Evolutionary conservation across 805 yeast genomes (phyloP), one percentile per base, ranked within the genome.

Genomic region (Saturnispora sanitii): DNA sequence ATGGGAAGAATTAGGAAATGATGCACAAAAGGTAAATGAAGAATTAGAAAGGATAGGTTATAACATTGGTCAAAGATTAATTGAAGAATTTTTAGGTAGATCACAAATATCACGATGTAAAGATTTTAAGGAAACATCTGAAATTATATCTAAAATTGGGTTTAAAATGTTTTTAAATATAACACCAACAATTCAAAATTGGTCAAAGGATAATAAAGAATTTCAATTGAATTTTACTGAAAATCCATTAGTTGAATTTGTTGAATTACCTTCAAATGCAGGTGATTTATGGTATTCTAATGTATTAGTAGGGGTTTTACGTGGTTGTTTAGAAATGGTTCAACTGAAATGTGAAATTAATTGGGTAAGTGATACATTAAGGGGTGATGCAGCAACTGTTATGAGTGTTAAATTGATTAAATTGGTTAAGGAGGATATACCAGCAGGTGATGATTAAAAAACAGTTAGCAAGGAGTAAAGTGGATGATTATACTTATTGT

Each of bases 301-400:
- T 53, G 73, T 92, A 3, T 64, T 87, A 20, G 82, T 88, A 47
- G 98, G 98, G 15, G 92, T 92, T 3, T 61, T 92, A 38, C 75
- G 85, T 44, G 97, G 97, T 4, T 87, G 95, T 0, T 64, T 92
- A 38, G 95, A 88, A 54, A 90, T 88, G 96, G 95, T 92, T 3
- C 98, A 92, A 56, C 64, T 92, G 52, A 94, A 88, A 43, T 86
- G 88, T 38, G 95, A 88, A 42, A 86, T 79, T 2, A 66, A 63
- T 49, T 92, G 88, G 56, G 73, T 85, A 2, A 75, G 79, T 49
- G 98, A 92, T 56, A 76, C 71, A 2, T 65, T 92, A 37, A 73
- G 87, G 47, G 97, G 96, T 0, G 90, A 86, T 50, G 79, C 78
- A 11, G 64, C 63, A 21, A 90, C 96, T 0, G 96, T 87, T 54